phyloP scores from a whole-genome alignment of 2,329 filamentous ascomycete genomes.

The Hypocreales sp. region DNA sequence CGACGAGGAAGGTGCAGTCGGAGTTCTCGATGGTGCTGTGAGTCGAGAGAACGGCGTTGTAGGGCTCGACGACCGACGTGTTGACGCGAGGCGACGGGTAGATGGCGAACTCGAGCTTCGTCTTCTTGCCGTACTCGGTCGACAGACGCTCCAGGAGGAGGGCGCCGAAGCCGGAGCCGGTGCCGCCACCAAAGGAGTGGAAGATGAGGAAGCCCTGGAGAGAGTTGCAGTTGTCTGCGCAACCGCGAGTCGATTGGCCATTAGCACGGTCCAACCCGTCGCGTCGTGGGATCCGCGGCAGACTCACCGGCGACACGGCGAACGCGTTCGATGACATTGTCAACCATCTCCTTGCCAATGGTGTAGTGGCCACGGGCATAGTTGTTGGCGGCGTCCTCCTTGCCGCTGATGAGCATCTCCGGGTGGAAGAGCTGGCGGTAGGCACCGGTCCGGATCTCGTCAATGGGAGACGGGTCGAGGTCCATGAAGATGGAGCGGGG shows the following conservation, averaged over 20 bases:
- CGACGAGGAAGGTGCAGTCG: conserved; percentile 65
- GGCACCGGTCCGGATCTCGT: conserved; percentile 53
- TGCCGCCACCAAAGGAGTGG: conserved; percentile 61
- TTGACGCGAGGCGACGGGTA: conserved; percentile 57
- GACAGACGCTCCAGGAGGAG: conserved; percentile 57
- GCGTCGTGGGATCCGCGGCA: too few species aligned
- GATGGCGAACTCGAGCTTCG: conserved; percentile 60
- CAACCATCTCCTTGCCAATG: conserved; percentile 62
- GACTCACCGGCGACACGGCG: conserved; percentile 52
- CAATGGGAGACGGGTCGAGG: conserved; percentile 56
- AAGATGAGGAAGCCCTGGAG: conserved; percentile 62
- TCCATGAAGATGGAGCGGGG: conserved; percentile 60
- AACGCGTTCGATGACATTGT: conserved; percentile 53
- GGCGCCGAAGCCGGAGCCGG: conserved; percentile 57
- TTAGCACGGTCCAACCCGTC: too few species aligned
- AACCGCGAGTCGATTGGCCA: too few species aligned
- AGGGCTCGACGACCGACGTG: conserved; percentile 57
- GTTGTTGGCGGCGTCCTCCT: conserved; percentile 67
- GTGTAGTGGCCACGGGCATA: conserved; percentile 65
- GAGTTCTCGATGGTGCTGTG: conserved; percentile 66
- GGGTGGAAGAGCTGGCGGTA: conserved; percentile 61
- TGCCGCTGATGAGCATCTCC: conserved; percentile 56
- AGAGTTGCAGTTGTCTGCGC: conserved; percentile 52
- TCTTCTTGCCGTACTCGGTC: conserved; percentile 64
- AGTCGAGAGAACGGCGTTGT: conserved; percentile 59